These are phyloP conservation scores for Saccharomyces pastorianus DNA, from an alignment of 1,139 yeast genomes.

Conservation along the genomic window DNA sequence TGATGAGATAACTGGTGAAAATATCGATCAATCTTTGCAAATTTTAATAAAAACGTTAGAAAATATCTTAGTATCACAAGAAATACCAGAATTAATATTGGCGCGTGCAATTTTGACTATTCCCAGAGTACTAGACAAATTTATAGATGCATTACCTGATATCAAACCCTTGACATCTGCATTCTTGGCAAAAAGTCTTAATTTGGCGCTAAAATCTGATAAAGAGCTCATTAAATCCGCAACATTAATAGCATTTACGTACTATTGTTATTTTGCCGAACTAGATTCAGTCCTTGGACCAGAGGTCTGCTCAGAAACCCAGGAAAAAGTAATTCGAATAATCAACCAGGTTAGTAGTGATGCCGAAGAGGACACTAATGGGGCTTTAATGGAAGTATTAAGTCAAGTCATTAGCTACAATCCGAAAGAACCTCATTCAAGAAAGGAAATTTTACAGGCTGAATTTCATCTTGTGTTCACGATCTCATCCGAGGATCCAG, in stretches of 20 bases:
- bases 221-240: constrained; percentile 37
- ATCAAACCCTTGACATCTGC: constrained; percentile 36
- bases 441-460: constrained; percentile 33
- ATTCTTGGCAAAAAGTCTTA: constrained; percentile 36
- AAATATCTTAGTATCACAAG: constrained; percentile 2
- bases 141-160: constrained; percentile 32
- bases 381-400: constrained; percentile 65
- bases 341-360: constrained; percentile 46
- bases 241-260: constrained; percentile 46
- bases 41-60: neutral
- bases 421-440: constrained; percentile 7
- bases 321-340: constrained; percentile 34
- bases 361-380: constrained; percentile 75
- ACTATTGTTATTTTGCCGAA: constrained; percentile 43
- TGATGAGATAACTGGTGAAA: constrained; percentile 8
- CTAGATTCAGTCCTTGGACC: constrained; percentile 29
- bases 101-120: constrained; percentile 43
- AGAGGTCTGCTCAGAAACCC: constrained; percentile 25
- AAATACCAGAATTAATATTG: constrained; percentile 26
- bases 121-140: constrained; percentile 53
- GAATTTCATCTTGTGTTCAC: constrained; percentile 50
- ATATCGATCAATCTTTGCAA: neutral
- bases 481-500: constrained; percentile 65
- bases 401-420: constrained; percentile 43
- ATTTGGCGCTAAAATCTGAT: constrained; percentile 22